phyloP scores from a whole-genome alignment of 768 basidiomycete genomes.

The Agaricus sinodeliciosus region DNA sequence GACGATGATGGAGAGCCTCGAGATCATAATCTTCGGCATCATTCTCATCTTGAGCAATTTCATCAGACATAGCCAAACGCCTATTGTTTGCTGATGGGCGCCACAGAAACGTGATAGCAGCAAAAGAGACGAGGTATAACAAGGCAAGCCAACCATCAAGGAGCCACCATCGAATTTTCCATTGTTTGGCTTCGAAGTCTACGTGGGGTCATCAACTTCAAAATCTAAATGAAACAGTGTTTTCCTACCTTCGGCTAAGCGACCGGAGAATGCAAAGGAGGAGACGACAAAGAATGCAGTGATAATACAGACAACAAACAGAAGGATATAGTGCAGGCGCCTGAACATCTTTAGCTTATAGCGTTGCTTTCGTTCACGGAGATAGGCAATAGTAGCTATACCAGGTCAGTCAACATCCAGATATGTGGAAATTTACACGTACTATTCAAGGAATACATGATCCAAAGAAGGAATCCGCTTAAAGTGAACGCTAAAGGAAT shows the following conservation, averaged over 20 bases:
- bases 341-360: slow-evolving; percentile 89
- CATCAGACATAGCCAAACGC: slow-evolving; percentile 95
- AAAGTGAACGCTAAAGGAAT: slow-evolving; percentile 92
- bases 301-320: slow-evolving; percentile 76
- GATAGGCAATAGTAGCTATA: slow-evolving; percentile 81
- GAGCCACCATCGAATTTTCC: slow-evolving; percentile 92
- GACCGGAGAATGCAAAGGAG: slow-evolving; percentile 83
- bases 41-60: slow-evolving; percentile 90
- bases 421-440: slow-evolving; percentile 14
- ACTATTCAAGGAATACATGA: slow-evolving; percentile 87
- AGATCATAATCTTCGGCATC: slow-evolving; percentile 92
- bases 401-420: slow-evolving; percentile 4
- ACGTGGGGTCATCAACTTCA: neutral
- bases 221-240: neutral
- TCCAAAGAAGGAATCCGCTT: slow-evolving; percentile 96
- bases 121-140: slow-evolving; percentile 80
- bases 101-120: slow-evolving; percentile 85
- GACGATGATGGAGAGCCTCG: slow-evolving; percentile 61
- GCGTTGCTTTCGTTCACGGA: slow-evolving; percentile 78
- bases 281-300: slow-evolving; percentile 90
- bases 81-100: slow-evolving; percentile 86
- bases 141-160: slow-evolving; percentile 92
- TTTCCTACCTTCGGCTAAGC: slow-evolving; percentile 76
- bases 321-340: slow-evolving; percentile 76
- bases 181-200: slow-evolving; percentile 92